These are phyloP conservation scores for Penicillium hordei DNA, from an alignment of 2,329 filamentous ascomycete genomes.

Conservation along the genomic window DNA sequence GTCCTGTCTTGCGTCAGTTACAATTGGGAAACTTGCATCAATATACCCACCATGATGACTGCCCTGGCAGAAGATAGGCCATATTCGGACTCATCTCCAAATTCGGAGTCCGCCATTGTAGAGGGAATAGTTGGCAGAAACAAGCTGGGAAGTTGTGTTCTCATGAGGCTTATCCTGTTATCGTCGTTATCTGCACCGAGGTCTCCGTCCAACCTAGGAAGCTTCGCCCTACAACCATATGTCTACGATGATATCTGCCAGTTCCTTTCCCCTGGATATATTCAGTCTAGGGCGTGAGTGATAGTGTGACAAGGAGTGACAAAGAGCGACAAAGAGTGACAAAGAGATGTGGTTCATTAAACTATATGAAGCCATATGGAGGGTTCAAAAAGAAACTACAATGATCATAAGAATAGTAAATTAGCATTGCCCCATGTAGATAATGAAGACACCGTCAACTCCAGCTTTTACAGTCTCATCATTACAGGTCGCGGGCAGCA, in stretches of 20 bases:
- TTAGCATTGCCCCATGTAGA: slow-evolving; percentile 23
- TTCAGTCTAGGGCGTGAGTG: too few relatives aligned
- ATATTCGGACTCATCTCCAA: slow-evolving; percentile 24
- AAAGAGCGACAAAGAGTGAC: background rate
- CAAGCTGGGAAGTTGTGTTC: background rate
- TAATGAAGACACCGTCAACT: slow-evolving; percentile 19
- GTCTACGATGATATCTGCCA: background rate
- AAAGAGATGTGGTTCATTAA: background rate
- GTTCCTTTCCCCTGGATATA: background rate
- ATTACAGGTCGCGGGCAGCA: slow-evolving; percentile 35
- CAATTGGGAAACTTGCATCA: background rate
- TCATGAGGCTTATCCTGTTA: background rate
- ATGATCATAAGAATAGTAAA: slow-evolving; percentile 17
- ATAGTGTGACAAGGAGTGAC: background rate
- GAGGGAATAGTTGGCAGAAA: slow-evolving; percentile 1
- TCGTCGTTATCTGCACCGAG: background rate
- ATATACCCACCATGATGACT: slow-evolving; percentile 15
- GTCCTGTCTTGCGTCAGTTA: slow-evolving; percentile 45
- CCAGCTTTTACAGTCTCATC: slow-evolving; percentile 41
- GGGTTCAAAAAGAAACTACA: background rate
- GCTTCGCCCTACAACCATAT: background rate
- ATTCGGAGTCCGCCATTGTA: slow-evolving; percentile 26
- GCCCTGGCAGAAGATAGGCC: slow-evolving; percentile 13
- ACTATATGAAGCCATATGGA: background rate
- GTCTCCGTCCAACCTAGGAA: background rate